These are phyloP conservation scores for Ophiostoma australiae DNA, from an alignment of 2,329 filamentous ascomycete species.

Conservation along the genomic window DNA sequence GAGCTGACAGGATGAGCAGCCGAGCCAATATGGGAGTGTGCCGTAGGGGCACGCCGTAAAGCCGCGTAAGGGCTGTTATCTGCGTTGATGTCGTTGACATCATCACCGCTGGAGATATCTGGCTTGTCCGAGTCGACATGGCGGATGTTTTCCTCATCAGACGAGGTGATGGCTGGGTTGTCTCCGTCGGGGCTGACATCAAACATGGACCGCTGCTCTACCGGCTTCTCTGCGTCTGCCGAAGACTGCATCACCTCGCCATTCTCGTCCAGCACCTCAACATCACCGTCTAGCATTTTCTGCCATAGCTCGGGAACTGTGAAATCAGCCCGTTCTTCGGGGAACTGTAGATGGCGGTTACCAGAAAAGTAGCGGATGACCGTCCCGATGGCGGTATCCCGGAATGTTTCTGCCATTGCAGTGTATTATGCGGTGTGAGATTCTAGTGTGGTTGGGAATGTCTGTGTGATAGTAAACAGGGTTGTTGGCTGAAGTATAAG, in stretches of 20 bases:
- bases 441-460: not conserved
- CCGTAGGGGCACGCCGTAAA: slow-evolving; percentile 19
- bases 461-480: not conserved
- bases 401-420: slow-evolving; percentile 23
- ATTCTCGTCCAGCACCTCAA: slow-evolving; percentile 48
- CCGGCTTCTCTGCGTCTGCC: slow-evolving; percentile 40
- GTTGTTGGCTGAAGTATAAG: not conserved
- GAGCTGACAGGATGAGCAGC: not conserved
- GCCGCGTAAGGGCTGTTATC: slow-evolving; percentile 27
- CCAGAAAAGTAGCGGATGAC: slow-evolving; percentile 32
- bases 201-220: slow-evolving; percentile 17
- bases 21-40: slow-evolving; percentile 9
- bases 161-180: not conserved
- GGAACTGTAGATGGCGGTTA: slow-evolving; percentile 47
- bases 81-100: not conserved
- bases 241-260: slow-evolving; percentile 49
- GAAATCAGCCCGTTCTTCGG: slow-evolving; percentile 64
- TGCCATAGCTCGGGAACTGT: slow-evolving; percentile 59
- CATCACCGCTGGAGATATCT: not conserved
- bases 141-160: slow-evolving; percentile 29
- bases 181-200: not conserved
- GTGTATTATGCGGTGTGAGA: not conserved
- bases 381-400: slow-evolving; percentile 31
- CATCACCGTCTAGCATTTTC: slow-evolving; percentile 72
- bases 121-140: not conserved